Base-by-base conservation (phyloP, 345 rosid species). In the Trapa bicornis region DNA sequence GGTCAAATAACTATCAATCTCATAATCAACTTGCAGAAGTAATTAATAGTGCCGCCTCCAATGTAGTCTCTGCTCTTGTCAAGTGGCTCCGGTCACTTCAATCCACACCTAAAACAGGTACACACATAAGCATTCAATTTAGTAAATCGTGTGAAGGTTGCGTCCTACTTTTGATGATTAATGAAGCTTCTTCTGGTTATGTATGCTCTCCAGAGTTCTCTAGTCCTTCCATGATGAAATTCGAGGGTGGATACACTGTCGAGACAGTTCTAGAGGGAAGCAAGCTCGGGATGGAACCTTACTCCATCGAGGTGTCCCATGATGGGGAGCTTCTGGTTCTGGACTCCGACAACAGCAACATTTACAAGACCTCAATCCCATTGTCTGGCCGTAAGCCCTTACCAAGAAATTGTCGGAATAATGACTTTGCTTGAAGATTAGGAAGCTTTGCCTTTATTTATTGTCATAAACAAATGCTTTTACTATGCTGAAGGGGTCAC, bases 251-350 rank as follows among this genome's bases (percentile, higher is more conserved):
- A 37, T 95, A 91, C 73, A 80, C 78, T 12, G 96, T 95, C 75
- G 99, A 95, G 84, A 95, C 99, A 3, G 96, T 95, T 65, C 85
- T 95, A 75, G 99, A 95, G 78, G 99, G 99, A 75, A 86, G 88
- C 70, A 91, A 89, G 74, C 80, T 84, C 75, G 99, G 98, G 75
- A 84, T 95, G 47, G 98, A 91, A 52, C 98, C 98, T 3, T 79
- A 83, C 68, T 80, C 94, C 17, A 76, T 95, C 68, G 82, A 81
- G 69, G 83, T 89, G 67, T 85, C 95, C 47, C 79, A 88, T 1
- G 79, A 77, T 67, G 97, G 91, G 67, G 98, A 89, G 73, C 92
- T 95, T 74, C 80, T 95, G 70, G 82, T 95, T 65, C 76, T 95
- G 84, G 98, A 95, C 64, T 83, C 88, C 68, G 84, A 85, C 61